Evolutionary conservation across 805 yeast species (phyloP), one percentile per base, ranked within the genome.

Genomic region (Yarrowia divulgata): DNA sequence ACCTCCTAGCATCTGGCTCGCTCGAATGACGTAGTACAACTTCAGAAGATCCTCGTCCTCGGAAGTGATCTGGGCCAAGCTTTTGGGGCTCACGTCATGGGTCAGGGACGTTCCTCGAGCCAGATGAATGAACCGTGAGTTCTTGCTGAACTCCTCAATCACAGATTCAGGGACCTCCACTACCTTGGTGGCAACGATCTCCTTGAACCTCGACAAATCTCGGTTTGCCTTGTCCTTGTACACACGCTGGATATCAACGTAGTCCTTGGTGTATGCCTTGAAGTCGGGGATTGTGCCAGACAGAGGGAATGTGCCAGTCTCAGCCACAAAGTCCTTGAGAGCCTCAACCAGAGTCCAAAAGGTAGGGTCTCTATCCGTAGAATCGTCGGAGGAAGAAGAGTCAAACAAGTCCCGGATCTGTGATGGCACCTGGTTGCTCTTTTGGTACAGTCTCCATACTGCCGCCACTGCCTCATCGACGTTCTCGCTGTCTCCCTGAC

Each of bases 221-320:
- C 70, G 58, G 10, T 73, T 69, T 1, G 90, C 88, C 73, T 88
- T 89, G 0, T 75, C 78, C 18, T 82, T 76, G 75, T 91, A 94
- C 3, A 91, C 73, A 0, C 74, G 74, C 75, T 88, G 90, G 45
- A 94, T 77, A 9, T 74, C 76, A 1, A 89, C 81, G 76, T 90
- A 94, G 69, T 81, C 81, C 9, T 78, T 77, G 0, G 97, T 88
- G 71, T 87, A 86, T 0, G 97, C 85, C 23, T 90, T 89, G 97
- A 94, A 94, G 76, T 93, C 98, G 0, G 97, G 97, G 7, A 93
- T 75, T 0, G 80, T 83, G 0, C 97, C 97, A 2, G 88, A 82
- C 1, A 91, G 77, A 0, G 97, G 97, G n/a, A 91, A 79, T 6
- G 79, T 75, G 0, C 80, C 78, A 3, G 75, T 46, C 4, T 37